Evolutionary conservation across 2,329 filamentous ascomycete species (phyloP).

Genomic region (Phoma sp.): DNA sequence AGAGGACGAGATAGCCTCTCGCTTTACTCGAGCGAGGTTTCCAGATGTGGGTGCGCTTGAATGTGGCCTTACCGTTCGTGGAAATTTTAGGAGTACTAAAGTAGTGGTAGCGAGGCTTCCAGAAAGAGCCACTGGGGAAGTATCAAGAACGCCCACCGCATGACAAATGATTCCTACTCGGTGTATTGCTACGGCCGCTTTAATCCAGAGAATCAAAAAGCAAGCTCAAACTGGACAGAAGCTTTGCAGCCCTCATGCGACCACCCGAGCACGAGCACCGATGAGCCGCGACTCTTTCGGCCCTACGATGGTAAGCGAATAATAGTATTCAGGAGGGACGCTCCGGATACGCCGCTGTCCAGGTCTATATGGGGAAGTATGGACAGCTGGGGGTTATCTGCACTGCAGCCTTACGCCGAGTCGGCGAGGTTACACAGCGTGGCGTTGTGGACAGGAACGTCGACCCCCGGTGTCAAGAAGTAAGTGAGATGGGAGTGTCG

Average conservation of each 20-base stretch:
- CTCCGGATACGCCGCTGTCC: not conserved
- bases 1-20: too few relatives aligned
- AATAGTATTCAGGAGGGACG: not conserved
- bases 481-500: not conserved
- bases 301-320: not conserved
- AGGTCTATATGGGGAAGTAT: not conserved
- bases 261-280: not conserved
- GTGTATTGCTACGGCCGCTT: too few relatives aligned
- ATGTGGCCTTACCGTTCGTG: too few relatives aligned
- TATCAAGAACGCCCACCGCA: too few relatives aligned
- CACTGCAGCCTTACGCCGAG: not conserved
- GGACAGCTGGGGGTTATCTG: not conserved
- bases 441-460: not conserved
- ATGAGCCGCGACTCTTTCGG: not conserved
- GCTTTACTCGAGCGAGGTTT: too few relatives aligned
- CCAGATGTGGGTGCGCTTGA: too few relatives aligned
- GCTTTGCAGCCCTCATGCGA: not conserved
- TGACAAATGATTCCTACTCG: too few relatives aligned
- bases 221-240: not conserved
- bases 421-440: conserved; percentile 3
- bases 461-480: not conserved
- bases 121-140: too few relatives aligned
- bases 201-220: too few relatives aligned
- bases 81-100: too few relatives aligned
- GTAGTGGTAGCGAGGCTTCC: too few relatives aligned